Base-by-base conservation (phyloP, 352 stramenopile genomes). In the Pythium pectinolyticum region DNA sequence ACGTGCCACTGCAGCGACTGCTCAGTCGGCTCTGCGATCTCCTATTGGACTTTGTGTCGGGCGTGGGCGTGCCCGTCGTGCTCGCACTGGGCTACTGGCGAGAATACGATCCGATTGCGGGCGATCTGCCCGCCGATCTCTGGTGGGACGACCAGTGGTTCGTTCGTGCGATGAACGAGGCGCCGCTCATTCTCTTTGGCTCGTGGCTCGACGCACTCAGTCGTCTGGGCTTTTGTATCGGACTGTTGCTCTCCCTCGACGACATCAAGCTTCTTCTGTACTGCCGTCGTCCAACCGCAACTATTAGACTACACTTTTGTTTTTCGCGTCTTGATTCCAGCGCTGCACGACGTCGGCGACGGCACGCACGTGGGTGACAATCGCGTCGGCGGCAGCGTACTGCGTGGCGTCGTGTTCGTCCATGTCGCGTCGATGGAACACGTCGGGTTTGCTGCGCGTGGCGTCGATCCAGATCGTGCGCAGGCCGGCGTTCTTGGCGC, bases 391-490 rank as follows among this genome's bases (percentile, higher is more conserved):
- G 15, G 70, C 72, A 10, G 51, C 31, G 51, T 72, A 88, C 22
- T 55, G 54, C 27, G 72, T 62, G 30, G 66, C 59, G 31, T 82
- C 68, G 11, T 74, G 59, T 11, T 55, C 12, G 6, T 50, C 56
- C 45, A 84, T 72, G 1, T 78, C 69, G 3, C 39, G 32, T 37
- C 68, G 66, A 15, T 55, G 37, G 3, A 86, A 53, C 32, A 66
- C 78, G 53, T 82, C 71, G 3, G 64, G 66, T 39, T 80, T 82
- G 20, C 49, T 15, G 70, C 80, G 82, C 20, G 62, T 60, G 1
- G 74, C 69, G 41, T 87, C 78, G 27, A 92, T 71, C 82, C 82
- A 92, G 57, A 92, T 80, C 10, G 82, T 86, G 35, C 77, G 73
- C 59, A 89, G 39, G 24, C 82, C 82, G 4, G 75, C 80, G 2